Base-by-base conservation (phyloP, 2,329 filamentous ascomycete species). In the Alternaria gansuensis region DNA sequence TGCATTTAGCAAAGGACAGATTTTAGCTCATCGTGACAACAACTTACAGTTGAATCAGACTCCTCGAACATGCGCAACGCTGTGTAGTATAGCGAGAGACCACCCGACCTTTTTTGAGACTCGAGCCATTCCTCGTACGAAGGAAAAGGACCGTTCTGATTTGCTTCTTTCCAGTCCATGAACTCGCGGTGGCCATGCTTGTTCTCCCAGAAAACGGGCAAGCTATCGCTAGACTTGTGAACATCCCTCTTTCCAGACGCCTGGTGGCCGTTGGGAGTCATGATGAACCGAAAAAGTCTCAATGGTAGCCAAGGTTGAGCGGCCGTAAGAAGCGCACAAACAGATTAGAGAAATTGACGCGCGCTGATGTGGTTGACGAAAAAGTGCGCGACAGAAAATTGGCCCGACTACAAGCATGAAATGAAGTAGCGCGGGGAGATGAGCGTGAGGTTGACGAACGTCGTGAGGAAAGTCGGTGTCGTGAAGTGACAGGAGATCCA, bases 121-220 rank as follows among this genome's bases (percentile, higher is more conserved):
- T 58, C 54, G 29, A 67, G 62, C 75, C 75, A 77, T 14, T 66
- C 69, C 17, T 75, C 70, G 58, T 75, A 76, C 29, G 66, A 64
- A 51, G 74, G 61, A 24, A 66, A 54, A 52, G 69, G 59, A 31
- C 61, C 56, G 21, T 48, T 48, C 44, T 68, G 64, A 57, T 66
- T 59, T 37, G 66, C 65, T 34, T 63, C 63, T 51, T 63, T 65
- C 60, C 73, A 77, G 14, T 57, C 49, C 24, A 62, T 63, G 60
- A 70, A 76, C 51, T 75, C 71, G 8, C 50, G 54, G 28, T 60
- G 43, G 28, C 72, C 72, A 59, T 69, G 59, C 13, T 57, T 57
- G 11, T 62, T 55, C 6, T 70, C 59, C 68, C 70, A 75, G 31
- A 57, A 59, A 24, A 56, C 26, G 39, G 65, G 55, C n/a, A 62